These are phyloP conservation scores for Rhipidocladum racemiflorum DNA, from an alignment of 176 grass and related monocot genomes.

Conservation along the genomic window DNA sequence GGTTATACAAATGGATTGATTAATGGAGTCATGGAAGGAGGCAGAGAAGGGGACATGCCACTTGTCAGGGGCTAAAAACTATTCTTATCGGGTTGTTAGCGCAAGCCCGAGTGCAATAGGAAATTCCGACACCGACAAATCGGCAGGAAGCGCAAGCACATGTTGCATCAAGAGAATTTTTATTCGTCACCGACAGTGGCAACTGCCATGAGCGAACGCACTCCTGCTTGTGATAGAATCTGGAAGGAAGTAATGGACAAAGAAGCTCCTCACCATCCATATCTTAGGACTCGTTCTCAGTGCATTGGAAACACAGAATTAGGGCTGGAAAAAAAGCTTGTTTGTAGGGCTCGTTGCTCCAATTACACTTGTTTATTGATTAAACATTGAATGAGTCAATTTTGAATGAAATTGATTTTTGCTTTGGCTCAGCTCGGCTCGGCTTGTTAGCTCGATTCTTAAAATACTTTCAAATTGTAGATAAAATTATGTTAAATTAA, in stretches of 20 bases:
- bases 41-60: slow-evolving; percentile 24
- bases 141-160: slow-evolving; percentile 9
- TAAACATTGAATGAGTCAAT: too few species aligned
- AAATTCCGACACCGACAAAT: slow-evolving; percentile 36
- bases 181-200: slow-evolving; percentile 33
- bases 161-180: slow-evolving; percentile 1
- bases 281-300: too few species aligned
- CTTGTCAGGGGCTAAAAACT: slow-evolving; percentile 25
- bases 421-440: too few species aligned
- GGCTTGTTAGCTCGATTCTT: too few species aligned
- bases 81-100: slow-evolving; percentile 33
- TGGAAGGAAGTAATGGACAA: not conserved
- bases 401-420: too few species aligned
- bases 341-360: too few species aligned
- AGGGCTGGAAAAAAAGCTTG: too few species aligned
- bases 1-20: slow-evolving; percentile 11
- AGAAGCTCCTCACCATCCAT: not conserved
- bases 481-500: too few species aligned
- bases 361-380: too few species aligned
- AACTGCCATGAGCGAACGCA: not conserved
- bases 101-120: not conserved
- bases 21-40: not conserved
- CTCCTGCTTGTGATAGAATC: not conserved
- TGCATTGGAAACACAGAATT: too few species aligned
- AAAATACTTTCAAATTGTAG: too few species aligned